These are phyloP conservation scores for Hortiboletus flavorubellus DNA, from an alignment of 768 basidiomycete species.

Conservation along the genomic window DNA sequence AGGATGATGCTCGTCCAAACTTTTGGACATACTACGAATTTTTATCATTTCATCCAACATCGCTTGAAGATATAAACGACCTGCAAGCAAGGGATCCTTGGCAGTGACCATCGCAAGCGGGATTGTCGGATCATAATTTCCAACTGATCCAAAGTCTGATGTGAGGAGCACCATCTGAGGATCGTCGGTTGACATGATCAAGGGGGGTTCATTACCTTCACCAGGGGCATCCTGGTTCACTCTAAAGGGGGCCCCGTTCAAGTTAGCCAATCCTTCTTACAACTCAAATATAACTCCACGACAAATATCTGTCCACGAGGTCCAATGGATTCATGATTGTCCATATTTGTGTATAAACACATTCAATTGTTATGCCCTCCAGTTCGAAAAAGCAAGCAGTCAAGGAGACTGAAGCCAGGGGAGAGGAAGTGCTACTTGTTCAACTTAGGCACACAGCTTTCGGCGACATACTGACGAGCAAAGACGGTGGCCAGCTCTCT, in stretches of 20 bases:
- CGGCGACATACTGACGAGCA: too few species aligned
- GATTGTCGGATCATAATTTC: neutral
- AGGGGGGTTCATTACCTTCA: neutral
- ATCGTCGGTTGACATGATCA: slow-evolving; percentile 10
- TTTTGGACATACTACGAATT: neutral
- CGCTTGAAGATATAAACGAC: slow-evolving; percentile 1
- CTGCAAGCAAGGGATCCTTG: neutral
- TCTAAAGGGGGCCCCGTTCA: too few species aligned
- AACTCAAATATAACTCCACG: slow-evolving; percentile 3
- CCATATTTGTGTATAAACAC: neutral
- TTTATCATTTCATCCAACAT: slow-evolving; percentile 5
- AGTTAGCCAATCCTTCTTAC: neutral
- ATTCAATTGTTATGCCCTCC: too few species aligned
- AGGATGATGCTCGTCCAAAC: neutral
- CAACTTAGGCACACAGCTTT: too few species aligned
- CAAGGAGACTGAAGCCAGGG: too few species aligned
- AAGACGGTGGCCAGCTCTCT: neutral
- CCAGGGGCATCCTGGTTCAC: neutral
- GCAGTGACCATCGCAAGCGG: neutral
- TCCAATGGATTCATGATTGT: slow-evolving; percentile 7
- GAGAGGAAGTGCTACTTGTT: too few species aligned
- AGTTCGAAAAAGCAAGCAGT: too few species aligned
- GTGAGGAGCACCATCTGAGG: slow-evolving; percentile 3
- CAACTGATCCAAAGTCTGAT: slow-evolving; percentile 1
- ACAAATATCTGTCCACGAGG: neutral